Evolutionary conservation across 306 rosid species (phyloP), one percentile per base, ranked within the genome.

Genomic region (Mimosa bimucronata): DNA sequence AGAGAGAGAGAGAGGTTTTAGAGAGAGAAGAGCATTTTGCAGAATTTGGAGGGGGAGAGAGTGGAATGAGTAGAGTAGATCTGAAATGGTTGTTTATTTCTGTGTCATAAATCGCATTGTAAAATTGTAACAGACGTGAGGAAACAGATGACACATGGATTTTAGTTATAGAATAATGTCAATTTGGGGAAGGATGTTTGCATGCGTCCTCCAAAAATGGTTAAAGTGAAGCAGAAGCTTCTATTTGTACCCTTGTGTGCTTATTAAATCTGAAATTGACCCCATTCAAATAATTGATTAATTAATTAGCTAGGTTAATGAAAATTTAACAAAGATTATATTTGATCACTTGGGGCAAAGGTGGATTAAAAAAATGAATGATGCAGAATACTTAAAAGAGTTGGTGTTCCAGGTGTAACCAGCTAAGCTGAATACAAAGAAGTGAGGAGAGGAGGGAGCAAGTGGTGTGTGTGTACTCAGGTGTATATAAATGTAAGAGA

Each of bases 151-250:
- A 81, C 90, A 85, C 78, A 40, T 81, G 81, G 65, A 14, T 82
- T 71, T 2, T 13, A 19, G 14, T 12, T 6, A 25, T 70, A 25
- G 69, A 52, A 52, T 19, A 34, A 64, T 18, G 30, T 58, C 55
- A 25, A 52, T 37, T 7, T 18, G 28, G 38, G 45, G 38, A 21
- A 26, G 75, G 46, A 30, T 66, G 74, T 37, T 38, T 66, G 28
- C 77, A 75, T 78, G 78, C 58, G 65, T 52, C 29, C 13, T 55
- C 38, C 50, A 12, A 74, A 28, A 11, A 44, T 6, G 60, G 66
- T 25, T 77, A 48, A 66, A 79, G 80, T 84, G 76, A 65, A 79
- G 58, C 21, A 50, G 92, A 91, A 86, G 90, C 89, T 89, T 89
- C 87, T 52, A 1, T 31, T 46, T 79, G 73, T n/a, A 45, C 14